These are phyloP conservation scores for Spathaspora sp. DNA, from an alignment of 805 yeast genomes.

Conservation along the genomic window DNA sequence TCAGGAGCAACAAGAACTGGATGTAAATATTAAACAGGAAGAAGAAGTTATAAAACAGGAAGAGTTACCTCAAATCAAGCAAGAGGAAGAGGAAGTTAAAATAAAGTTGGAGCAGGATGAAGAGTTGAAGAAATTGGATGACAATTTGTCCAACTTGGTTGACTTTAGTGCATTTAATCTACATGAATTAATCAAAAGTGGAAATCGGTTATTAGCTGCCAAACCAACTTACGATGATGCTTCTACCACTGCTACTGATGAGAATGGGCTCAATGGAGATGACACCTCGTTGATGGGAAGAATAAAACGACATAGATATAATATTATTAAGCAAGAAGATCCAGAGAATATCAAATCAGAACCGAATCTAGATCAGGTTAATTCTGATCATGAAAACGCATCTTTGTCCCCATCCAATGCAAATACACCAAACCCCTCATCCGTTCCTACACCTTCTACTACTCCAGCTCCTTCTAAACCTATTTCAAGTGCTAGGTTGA, in stretches of 20 bases:
- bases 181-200: conserved; percentile 45
- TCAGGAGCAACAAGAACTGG: conserved; percentile 1
- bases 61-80: conserved; percentile 2
- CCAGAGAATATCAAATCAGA: conserved; percentile 12
- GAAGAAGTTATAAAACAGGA: conserved; percentile 6
- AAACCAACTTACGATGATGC: conserved; percentile 42
- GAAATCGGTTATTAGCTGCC: conserved; percentile 58
- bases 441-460: conserved; percentile 10
- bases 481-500: conserved; percentile 67
- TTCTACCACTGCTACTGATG: conserved; percentile 7
- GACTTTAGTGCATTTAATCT: conserved; percentile 51
- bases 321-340: conserved; percentile 6
- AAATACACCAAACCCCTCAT: background rate
- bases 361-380: conserved; percentile 8
- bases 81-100: conserved; percentile 11
- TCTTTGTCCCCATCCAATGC: conserved; percentile 9
- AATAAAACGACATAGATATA: conserved; percentile 46
- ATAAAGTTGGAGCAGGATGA: conserved; percentile 41
- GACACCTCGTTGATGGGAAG: conserved; percentile 40
- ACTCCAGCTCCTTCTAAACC: conserved; percentile 18
- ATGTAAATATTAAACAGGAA: conserved; percentile 16
- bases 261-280: conserved; percentile 1
- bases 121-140: conserved; percentile 38
- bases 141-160: conserved; percentile 39
- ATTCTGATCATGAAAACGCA: background rate